These are phyloP conservation scores for Bertia moriformis DNA, from an alignment of 2,329 filamentous ascomycete species.

Conservation along the genomic window DNA sequence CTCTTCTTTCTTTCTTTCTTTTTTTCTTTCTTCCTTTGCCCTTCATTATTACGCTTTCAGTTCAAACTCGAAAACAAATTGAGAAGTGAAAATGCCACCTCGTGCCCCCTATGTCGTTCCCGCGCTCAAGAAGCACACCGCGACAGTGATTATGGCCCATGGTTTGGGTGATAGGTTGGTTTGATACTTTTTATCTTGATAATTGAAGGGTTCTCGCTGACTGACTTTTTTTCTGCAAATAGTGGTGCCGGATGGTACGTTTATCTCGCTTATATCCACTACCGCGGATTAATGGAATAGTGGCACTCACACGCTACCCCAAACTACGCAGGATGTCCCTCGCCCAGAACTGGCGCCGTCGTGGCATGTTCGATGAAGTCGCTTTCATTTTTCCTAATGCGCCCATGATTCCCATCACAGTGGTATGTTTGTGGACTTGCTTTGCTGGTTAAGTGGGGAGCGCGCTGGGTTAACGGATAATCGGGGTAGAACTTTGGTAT, in stretches of 20 bases:
- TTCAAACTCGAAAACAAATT: no score
- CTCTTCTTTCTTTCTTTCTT: neutral
- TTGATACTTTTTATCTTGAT: neutral
- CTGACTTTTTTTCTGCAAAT: neutral
- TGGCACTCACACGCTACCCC: no score
- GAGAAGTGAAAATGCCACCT: neutral
- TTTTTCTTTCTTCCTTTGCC: neutral
- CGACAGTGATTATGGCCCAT: constrained; percentile 52
- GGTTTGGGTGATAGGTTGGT: constrained; percentile 49
- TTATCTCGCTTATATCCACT: no score
- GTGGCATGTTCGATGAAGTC: constrained; percentile 47
- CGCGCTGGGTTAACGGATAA: no score
- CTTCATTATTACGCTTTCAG: no score
- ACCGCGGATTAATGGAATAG: no score
- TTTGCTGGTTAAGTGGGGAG: no score
- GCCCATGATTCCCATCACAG: constrained; percentile 43
- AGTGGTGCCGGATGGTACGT: neutral
- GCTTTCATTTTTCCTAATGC: constrained; percentile 54
- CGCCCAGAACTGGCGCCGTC: constrained; percentile 46
- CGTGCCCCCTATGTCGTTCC: constrained; percentile 36
- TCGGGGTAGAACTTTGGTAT: constrained; percentile 48
- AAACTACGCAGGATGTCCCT: constrained; percentile 35
- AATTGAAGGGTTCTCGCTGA: neutral
- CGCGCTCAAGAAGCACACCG: constrained; percentile 48
- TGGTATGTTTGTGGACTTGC: constrained; percentile 33